A percentile compares a stretch with the other conserved stretches of the same genome.
Conservation (phyloP, 1,284 basidiomycete species). For the Malassezia arunalokei region DNA sequence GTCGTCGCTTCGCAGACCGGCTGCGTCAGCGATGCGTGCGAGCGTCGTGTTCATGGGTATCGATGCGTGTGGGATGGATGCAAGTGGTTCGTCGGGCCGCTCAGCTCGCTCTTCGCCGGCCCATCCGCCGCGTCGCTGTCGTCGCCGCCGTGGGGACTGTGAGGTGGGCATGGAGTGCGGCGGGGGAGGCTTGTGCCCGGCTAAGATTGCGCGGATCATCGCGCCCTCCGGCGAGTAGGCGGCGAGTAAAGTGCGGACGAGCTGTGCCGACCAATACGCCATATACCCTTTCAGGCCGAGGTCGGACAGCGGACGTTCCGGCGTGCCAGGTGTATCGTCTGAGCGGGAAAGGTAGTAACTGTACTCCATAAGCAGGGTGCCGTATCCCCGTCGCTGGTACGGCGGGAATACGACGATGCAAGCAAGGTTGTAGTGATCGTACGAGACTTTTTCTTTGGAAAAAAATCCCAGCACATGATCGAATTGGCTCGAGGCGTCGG, state of each 20-base stretch:
- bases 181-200: neutral
- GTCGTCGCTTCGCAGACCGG: conserved; percentile 72
- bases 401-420: conserved; percentile 93
- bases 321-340: conserved; percentile 69
- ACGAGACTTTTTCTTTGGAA: conserved; percentile 90
- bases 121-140: conserved; percentile 10
- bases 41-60: conserved; percentile 27
- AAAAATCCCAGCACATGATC: conserved; percentile 87
- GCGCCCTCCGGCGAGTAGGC: conserved; percentile 30
- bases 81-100: neutral
- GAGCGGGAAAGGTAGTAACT: conserved; percentile 82
- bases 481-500: conserved; percentile 61
- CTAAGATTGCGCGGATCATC: conserved; percentile 3
- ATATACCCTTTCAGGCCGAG: conserved; percentile 82
- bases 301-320: conserved; percentile 86
- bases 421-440: conserved; percentile 92
- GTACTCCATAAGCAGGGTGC: conserved; percentile 94
- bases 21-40: conserved; percentile 59
- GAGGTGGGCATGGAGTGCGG: neutral
- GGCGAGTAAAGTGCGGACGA: conserved; percentile 67
- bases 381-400: conserved; percentile 77
- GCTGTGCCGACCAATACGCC: conserved; percentile 74
- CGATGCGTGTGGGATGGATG: conserved; percentile 14
- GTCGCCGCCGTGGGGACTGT: conserved; percentile 11
- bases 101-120: conserved; percentile 13